Conservation (phyloP, 768 basidiomycete genomes). For the Xerocomellus amylosporus region DNA sequence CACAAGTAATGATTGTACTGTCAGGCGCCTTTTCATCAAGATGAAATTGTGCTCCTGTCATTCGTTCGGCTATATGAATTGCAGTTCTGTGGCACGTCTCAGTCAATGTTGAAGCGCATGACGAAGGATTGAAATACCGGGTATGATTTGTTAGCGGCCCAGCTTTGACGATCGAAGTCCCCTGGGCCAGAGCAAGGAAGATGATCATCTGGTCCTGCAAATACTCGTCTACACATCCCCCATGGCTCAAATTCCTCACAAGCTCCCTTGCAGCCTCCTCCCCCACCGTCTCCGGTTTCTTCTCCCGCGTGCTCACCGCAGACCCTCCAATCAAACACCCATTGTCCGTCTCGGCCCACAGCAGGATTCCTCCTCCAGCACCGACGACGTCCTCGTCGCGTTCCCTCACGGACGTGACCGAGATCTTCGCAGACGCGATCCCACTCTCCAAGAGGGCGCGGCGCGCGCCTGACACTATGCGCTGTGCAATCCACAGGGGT, state of each 20-base stretch:
- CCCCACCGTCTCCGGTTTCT: conserved; percentile 48
- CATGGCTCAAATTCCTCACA: conserved; percentile 53
- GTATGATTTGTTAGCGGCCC: conserved; percentile 69
- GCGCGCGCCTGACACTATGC: conserved; percentile 56
- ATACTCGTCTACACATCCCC: conserved; percentile 70
- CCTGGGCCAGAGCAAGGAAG: conserved; percentile 70
- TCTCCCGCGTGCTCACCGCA: conserved; percentile 55
- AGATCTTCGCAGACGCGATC: conserved; percentile 13
- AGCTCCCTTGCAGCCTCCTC: conserved; percentile 60
- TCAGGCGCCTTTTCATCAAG: conserved; percentile 44
- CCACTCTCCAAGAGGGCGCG: conserved; percentile 42
- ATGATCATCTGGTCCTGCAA: conserved; percentile 77
- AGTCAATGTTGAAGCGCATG: background rate
- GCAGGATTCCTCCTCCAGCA: conserved; percentile 65
- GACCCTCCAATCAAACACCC: conserved; percentile 71
- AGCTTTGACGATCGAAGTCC: conserved; percentile 53
- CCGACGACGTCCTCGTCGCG: conserved; percentile 47
- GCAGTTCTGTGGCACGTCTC: conserved; percentile 45
- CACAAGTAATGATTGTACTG: conserved; percentile 50
- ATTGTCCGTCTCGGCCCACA: conserved; percentile 71
- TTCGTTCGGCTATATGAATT: conserved; percentile 67
- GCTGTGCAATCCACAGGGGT: conserved; percentile 51
- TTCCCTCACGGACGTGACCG: conserved; percentile 47
- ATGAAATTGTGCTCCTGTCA: conserved; percentile 65
- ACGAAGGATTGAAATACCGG: conserved; percentile 38